A percentile compares a stretch with the other conserved stretches of the same genome.
phyloP scores from a whole-genome alignment of 345 rosid genomes.

The Anastatica hierochuntica region DNA sequence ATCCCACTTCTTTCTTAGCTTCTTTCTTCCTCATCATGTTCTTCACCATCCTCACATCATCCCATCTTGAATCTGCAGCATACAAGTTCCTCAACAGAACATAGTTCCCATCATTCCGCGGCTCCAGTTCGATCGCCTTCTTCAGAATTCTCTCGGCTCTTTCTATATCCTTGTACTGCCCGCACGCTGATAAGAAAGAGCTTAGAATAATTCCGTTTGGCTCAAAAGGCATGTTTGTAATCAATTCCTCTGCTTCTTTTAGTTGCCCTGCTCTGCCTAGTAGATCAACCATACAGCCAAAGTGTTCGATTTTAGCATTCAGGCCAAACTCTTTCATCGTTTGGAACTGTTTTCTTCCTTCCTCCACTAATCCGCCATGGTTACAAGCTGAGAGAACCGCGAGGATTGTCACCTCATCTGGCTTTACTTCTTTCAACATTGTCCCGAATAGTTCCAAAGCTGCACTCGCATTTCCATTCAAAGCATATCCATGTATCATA shows the following conservation, averaged over 20 bases:
- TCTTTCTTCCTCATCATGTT: conserved; percentile 50
- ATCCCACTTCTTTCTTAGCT: conserved; percentile 57
- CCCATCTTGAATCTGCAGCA: conserved; percentile 56
- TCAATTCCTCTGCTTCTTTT: conserved; percentile 60
- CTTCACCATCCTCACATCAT: conserved; percentile 44
- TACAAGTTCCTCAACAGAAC: conserved; percentile 55
- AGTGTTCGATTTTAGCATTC: conserved; percentile 50
- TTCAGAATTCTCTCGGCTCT: conserved; percentile 44
- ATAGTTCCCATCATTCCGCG: conserved; percentile 53
- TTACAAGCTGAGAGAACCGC: conserved; percentile 69
- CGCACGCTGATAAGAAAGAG: conserved; percentile 62
- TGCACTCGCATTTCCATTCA: conserved; percentile 53
- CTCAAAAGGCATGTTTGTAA: conserved; percentile 49
- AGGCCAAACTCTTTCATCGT: conserved; percentile 44
- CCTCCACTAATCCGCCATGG: conserved; percentile 65
- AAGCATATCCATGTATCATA: conserved; percentile 55
- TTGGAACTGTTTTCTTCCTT: conserved; percentile 62
- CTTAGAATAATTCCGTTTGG: conserved; percentile 57
- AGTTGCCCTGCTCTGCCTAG: conserved; percentile 57
- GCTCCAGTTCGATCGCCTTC: conserved; percentile 34
- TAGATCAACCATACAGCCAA: conserved; percentile 66
- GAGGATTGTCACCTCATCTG: conserved; percentile 56
- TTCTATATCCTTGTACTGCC: conserved; percentile 36
- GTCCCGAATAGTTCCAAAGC: conserved; percentile 41
- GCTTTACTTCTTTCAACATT: conserved; percentile 46